A percentile compares a stretch with the other conserved stretches of the same genome.
These are phyloP conservation scores for Ceratobasidium sp. DNA, from an alignment of 1,284 basidiomycete genomes.

Conservation along the genomic window DNA sequence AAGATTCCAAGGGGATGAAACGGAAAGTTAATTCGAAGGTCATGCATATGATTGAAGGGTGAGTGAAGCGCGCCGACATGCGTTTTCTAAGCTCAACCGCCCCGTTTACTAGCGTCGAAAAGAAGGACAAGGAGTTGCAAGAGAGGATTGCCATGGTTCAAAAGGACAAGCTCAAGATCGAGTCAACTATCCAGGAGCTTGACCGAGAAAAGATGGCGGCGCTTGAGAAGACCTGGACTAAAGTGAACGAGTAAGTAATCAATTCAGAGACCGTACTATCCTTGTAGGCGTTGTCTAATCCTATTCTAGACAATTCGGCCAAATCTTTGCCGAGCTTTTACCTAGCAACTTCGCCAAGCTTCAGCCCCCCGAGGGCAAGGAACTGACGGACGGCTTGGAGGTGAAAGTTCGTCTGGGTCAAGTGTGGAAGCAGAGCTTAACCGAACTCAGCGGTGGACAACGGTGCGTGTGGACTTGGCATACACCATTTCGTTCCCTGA, in stretches of 20 bases:
- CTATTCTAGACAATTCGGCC: slow-evolving; percentile 84
- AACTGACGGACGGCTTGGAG: slow-evolving; percentile 93
- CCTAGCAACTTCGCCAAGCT: slow-evolving; percentile 98
- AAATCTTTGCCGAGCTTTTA: slow-evolving; percentile 93
- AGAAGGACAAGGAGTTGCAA: slow-evolving; percentile 85
- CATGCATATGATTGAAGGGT: slow-evolving; percentile 96
- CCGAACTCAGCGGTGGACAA: slow-evolving; percentile 97
- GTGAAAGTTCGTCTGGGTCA: slow-evolving; percentile 94
- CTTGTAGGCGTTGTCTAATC: slow-evolving; percentile 9
- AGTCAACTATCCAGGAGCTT: slow-evolving; percentile 90
- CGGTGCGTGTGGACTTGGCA: slow-evolving; percentile 59
- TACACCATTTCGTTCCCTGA: background rate
- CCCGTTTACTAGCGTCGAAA: slow-evolving; percentile 76
- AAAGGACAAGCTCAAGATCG: slow-evolving; percentile 96
- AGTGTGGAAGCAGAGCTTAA: slow-evolving; percentile 98
- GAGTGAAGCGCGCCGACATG: slow-evolving; percentile 46
- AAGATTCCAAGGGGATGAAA: slow-evolving; percentile 85
- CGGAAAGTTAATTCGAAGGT: slow-evolving; percentile 97
- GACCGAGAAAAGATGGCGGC: slow-evolving; percentile 96
- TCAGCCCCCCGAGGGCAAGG: slow-evolving; percentile 91
- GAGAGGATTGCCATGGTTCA: slow-evolving; percentile 90
- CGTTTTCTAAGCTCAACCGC: background rate
- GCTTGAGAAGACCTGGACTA: slow-evolving; percentile 92
- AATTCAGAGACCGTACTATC: slow-evolving; percentile 4
- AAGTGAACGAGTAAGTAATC: slow-evolving; percentile 80